phyloP scores from a whole-genome alignment of 208 protist genomes.

The Acanthamoeba healyi region DNA sequence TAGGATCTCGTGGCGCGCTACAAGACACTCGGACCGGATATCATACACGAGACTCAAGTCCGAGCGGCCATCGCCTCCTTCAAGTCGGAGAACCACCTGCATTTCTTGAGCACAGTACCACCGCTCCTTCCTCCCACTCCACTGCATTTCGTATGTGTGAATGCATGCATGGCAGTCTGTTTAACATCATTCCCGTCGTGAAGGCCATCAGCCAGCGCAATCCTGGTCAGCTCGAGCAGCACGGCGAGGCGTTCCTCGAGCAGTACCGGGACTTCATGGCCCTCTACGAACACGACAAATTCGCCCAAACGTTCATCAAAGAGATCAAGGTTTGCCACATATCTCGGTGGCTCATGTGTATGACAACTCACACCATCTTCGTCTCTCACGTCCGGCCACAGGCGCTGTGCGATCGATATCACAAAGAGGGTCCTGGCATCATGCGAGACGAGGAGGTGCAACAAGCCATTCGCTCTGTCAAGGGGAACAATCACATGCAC shows the following conservation, averaged over 20 bases:
- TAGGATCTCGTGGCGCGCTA: neutral
- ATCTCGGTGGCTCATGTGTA: too few relatives aligned
- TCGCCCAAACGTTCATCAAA: neutral
- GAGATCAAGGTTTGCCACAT: constrained; percentile 14
- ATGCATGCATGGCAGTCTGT: too few relatives aligned
- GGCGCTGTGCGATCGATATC: neutral
- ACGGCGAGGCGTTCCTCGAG: neutral
- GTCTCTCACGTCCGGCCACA: neutral
- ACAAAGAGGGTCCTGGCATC: neutral
- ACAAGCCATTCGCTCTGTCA: neutral
- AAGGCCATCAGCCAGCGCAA: constrained; percentile 9
- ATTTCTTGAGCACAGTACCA: neutral
- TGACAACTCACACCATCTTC: neutral
- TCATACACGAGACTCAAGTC: neutral
- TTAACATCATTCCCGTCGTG: too few relatives aligned
- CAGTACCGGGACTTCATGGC: constrained; percentile 26
- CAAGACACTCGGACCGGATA: neutral
- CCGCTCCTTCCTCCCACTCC: neutral
- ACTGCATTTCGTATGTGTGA: neutral
- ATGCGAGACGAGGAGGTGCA: neutral
- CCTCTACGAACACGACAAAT: neutral
- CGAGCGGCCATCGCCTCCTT: neutral
- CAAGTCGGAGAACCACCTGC: neutral
- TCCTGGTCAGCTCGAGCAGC: neutral
- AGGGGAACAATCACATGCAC: neutral